phyloP scores from a whole-genome alignment of 1,284 basidiomycete genomes.

The Ustilago tritici region DNA sequence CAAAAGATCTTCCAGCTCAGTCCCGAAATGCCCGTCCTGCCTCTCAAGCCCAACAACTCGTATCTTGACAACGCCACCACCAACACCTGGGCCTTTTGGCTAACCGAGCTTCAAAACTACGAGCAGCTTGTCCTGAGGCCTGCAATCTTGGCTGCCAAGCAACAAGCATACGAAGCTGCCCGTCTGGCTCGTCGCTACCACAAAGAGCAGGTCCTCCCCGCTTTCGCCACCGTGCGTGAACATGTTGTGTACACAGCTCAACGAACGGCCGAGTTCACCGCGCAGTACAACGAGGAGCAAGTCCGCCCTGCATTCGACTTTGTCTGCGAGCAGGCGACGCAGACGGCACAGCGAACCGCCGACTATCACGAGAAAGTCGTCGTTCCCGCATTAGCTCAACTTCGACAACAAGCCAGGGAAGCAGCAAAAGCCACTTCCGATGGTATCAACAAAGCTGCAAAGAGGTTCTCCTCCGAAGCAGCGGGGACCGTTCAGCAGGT shows the following conservation, averaged over 20 bases:
- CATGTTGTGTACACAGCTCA: conserved; percentile 22
- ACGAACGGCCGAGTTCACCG: conserved; percentile 15
- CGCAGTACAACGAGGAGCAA: conserved; percentile 17
- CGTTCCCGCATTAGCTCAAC: conserved; percentile 12
- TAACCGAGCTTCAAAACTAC: conserved; percentile 26
- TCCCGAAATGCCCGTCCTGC: conserved; percentile 15
- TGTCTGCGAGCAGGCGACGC: conserved; percentile 17
- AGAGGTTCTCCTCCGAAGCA: conserved; percentile 31
- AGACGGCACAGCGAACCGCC: conserved; percentile 17
- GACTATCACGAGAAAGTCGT: conserved; percentile 31
- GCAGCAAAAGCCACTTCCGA: conserved; percentile 29
- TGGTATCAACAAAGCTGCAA: conserved; percentile 35
- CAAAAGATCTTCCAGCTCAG: conserved; percentile 12
- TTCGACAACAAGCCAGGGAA: conserved; percentile 23
- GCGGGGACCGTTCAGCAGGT: conserved; percentile 27
- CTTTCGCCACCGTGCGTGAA: conserved; percentile 23
- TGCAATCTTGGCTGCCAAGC: conserved; percentile 13
- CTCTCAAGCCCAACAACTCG: conserved; percentile 2
- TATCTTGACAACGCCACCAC: conserved; percentile 41
- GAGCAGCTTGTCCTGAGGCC: conserved; percentile 17
- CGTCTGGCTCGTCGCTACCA: conserved; percentile 28
- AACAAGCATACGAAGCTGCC: conserved; percentile 30
- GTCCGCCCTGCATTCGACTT: conserved; percentile 22
- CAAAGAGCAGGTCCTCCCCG: conserved; percentile 20
- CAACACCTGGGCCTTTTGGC: conserved; percentile 40